Evolutionary conservation across 2,329 filamentous ascomycete genomes (phyloP), one percentile per base, ranked within the genome.

Genomic region (Lasiodiplodia sp.): DNA sequence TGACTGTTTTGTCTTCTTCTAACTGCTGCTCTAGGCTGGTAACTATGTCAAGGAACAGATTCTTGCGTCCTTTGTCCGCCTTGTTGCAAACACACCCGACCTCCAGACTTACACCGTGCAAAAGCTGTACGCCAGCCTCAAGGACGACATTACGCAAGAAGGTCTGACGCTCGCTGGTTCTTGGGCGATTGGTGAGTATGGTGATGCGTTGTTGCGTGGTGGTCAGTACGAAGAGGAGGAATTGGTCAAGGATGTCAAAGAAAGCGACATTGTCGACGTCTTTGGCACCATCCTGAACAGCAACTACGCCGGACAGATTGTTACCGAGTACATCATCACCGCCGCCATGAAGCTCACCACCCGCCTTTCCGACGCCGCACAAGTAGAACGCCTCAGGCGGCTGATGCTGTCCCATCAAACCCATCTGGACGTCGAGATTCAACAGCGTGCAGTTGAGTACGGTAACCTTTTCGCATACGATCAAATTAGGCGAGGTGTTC

Each of bases 1-100:
- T 23, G 2, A 2, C 28, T 11, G 37, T 6, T n/a, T 23, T n/a
- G 16, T 12, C 4, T 64, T 8, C 21, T 25, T 67, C 73, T 78
- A 68, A 69, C 69, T 31, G 56, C 34, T 53, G 12, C 8, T 55
- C 40, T 60, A 82, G 79, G 96, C 96, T 65, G 96, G 96, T 57
- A 97, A 96, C 81, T 97, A 96, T 76, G 94, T 99, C 73, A 98
- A 97, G 80, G 96, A 99, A 79, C 96, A 96, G 74, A 99, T 99
- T 70, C 82, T 99, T 69, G 97, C 96, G 0, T 98, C 96, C 0
- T 98, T 99, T 77, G 92, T 99, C 70, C 92, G 96, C 60, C 88
- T 99, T 2, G 95, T 99, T 71, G 96, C 96, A 16, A 98, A 95
- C 0, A 97, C 94, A 0, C 91, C 94, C 0, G 96, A 99, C 74